Conservation (phyloP, 345 rosid species). For the Angophora floribunda region DNA sequence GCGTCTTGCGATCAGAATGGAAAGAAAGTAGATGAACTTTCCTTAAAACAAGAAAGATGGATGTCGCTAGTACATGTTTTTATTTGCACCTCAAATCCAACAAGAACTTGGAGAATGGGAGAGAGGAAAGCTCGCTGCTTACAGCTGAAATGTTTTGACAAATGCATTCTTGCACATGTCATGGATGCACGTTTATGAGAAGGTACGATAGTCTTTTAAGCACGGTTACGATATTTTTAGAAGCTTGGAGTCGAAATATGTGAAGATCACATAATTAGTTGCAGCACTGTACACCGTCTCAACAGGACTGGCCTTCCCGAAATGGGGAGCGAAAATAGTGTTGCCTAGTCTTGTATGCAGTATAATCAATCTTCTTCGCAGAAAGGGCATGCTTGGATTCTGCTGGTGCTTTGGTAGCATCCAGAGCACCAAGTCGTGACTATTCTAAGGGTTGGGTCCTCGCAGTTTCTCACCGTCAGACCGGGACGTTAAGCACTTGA, state of each 20-base stretch:
- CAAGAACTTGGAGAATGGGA: neutral
- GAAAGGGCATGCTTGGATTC: neutral
- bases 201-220: neutral
- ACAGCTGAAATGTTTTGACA: neutral
- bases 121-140: neutral
- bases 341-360: neutral
- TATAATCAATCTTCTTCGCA: neutral
- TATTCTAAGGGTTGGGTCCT: neutral
- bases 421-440: neutral
- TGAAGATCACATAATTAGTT: neutral
- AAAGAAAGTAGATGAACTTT: neutral
- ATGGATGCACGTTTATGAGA: neutral
- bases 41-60: neutral
- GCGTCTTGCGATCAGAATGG: neutral
- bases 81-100: neutral
- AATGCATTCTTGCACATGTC: neutral
- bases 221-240: neutral
- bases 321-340: neutral
- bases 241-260: neutral
- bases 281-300: neutral
- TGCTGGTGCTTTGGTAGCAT: neutral
- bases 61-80: neutral
- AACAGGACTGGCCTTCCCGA: neutral
- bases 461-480: too few species aligned
- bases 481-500: neutral